Evolutionary conservation across 176 grass and related monocot species (phyloP).

Genomic region (Hordeum marinum): DNA sequence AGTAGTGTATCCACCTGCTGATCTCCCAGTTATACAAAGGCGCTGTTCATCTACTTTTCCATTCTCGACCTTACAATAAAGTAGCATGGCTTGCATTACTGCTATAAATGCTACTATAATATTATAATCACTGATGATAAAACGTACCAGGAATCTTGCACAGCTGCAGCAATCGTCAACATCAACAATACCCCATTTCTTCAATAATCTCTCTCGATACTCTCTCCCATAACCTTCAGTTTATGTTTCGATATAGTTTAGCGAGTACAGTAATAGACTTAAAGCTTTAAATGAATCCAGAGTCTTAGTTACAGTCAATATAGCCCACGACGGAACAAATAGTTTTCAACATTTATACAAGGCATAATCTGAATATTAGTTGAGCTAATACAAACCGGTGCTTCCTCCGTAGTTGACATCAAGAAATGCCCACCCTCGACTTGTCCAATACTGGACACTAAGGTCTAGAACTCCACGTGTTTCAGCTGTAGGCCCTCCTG

Average conservation of each 20-base stretch:
- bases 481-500: constrained; percentile 86
- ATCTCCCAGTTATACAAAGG: constrained; percentile 89
- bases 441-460: constrained; percentile 94
- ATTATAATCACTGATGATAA: constrained; percentile 10
- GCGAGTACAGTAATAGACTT: not conserved
- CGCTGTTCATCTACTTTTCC: constrained; percentile 76
- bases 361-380: not conserved
- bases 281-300: not conserved
- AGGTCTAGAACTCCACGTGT: constrained; percentile 61
- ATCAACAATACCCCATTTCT: constrained; percentile 87
- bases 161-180: constrained; percentile 89
- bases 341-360: not conserved
- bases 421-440: constrained; percentile 88
- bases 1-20: constrained; percentile 91
- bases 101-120: not conserved
- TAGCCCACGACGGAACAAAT: not conserved
- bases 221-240: constrained; percentile 92
- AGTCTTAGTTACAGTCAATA: not conserved
- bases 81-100: constrained; percentile 1
- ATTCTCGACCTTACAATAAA: constrained; percentile 53
- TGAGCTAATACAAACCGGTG: constrained; percentile 51
- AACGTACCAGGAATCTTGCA: constrained; percentile 73
- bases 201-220: constrained; percentile 75
- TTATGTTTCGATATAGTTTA: constrained; percentile 8
- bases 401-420: constrained; percentile 99